These are phyloP conservation scores for Eudorina sp. DNA, from an alignment of 139 green algal species.

Conservation along the genomic window DNA sequence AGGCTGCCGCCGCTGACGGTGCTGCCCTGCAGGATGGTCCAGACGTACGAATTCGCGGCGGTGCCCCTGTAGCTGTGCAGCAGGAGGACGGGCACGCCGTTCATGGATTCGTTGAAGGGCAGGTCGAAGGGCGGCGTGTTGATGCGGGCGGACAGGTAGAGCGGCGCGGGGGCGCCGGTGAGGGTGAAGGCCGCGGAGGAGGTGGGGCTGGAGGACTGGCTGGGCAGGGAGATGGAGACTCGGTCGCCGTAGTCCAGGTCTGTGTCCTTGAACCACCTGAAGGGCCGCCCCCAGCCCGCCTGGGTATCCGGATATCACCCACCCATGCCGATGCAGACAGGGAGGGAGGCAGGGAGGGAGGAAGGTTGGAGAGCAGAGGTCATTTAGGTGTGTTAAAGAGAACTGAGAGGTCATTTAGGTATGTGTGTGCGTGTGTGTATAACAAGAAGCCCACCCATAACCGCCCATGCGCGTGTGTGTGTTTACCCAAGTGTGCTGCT, in stretches of 20 bases:
- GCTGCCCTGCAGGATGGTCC: background rate
- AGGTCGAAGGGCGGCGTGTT: conserved; percentile 1
- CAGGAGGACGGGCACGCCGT: background rate
- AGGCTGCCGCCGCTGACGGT: no score
- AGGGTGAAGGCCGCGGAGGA: background rate
- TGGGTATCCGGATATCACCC: no score
- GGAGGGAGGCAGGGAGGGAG: no score
- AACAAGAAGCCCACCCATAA: no score
- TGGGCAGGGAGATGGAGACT: background rate
- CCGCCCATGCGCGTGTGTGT: no score
- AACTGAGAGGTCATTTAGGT: no score
- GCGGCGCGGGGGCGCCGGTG: background rate
- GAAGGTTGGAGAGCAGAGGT: no score
- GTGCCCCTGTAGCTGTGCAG: conserved; percentile 16
- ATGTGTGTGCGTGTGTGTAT: no score
- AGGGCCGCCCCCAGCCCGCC: background rate
- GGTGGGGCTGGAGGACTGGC: background rate
- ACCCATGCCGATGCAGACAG: no score
- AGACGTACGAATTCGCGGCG: background rate
- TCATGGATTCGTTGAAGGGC: background rate
- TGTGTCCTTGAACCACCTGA: background rate
- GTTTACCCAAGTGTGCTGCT: no score
- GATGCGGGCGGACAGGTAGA: background rate
- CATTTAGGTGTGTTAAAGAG: no score
- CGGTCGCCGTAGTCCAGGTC: background rate